Evolutionary conservation across 345 rosid genomes (phyloP).

Genomic region (Eucalyptus dawsonii): DNA sequence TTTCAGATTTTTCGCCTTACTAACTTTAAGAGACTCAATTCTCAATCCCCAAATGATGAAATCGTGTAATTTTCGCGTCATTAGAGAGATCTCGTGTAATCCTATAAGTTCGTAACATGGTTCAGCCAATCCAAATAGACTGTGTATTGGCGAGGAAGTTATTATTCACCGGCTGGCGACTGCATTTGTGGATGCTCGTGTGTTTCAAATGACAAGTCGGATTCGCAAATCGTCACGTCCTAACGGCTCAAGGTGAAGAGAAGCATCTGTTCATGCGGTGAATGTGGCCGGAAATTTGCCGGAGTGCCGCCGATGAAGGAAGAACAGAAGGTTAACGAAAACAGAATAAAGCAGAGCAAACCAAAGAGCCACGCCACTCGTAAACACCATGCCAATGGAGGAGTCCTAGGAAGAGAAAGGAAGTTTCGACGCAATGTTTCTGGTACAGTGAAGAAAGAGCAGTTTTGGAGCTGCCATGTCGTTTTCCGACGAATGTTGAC

Average conservation of each 20-base stretch:
- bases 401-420: neutral
- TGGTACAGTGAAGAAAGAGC: neutral
- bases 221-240: neutral
- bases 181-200: neutral
- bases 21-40: neutral
- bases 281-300: neutral
- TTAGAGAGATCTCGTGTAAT: neutral
- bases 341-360: neutral
- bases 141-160: neutral
- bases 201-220: neutral
- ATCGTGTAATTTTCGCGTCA: rapidly evolving
- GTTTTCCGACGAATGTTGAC: neutral
- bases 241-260: neutral
- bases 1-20: neutral
- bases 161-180: neutral
- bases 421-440: neutral
- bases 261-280: neutral
- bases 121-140: neutral
- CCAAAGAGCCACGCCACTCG: neutral
- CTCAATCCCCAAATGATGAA: neutral
- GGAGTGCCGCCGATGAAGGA: neutral
- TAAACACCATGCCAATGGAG: neutral
- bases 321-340: neutral
- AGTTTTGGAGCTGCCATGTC: neutral
- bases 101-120: neutral